These are phyloP conservation scores for Termitomyces sp. DNA, from an alignment of 768 basidiomycete genomes.

Conservation along the genomic window DNA sequence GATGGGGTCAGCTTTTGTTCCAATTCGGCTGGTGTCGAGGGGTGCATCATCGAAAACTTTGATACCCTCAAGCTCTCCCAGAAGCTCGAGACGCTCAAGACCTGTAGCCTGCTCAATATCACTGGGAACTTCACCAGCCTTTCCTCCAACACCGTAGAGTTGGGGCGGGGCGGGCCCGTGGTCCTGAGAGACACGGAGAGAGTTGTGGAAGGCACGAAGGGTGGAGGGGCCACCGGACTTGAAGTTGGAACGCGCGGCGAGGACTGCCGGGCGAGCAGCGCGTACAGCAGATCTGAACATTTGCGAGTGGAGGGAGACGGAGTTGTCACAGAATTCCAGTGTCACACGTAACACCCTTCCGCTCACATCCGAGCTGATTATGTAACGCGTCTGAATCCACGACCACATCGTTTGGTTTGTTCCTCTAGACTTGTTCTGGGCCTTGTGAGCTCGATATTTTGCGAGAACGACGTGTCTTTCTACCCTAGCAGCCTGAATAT, in stretches of 20 bases:
- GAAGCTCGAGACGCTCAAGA: conserved; percentile 90
- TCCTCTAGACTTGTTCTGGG: background rate
- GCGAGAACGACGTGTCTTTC: conserved; percentile 3
- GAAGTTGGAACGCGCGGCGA: conserved; percentile 31
- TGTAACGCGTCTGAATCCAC: conserved; percentile 1
- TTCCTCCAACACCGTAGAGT: conserved; percentile 67
- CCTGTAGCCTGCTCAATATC: conserved; percentile 92
- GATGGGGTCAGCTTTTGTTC: conserved; percentile 84
- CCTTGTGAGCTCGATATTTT: background rate
- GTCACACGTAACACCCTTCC: conserved; percentile 22
- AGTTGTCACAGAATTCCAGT: conserved; percentile 10
- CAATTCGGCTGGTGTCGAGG: conserved; percentile 78
- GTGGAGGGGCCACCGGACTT: conserved; percentile 24
- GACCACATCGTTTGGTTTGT: no score
- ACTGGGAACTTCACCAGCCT: conserved; percentile 71
- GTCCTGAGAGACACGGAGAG: conserved; percentile 48
- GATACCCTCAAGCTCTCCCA: conserved; percentile 83
- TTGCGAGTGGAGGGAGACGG: conserved; percentile 18
- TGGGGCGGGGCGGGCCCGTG: conserved; percentile 51
- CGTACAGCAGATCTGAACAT: conserved; percentile 43
- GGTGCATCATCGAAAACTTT: conserved; percentile 88
- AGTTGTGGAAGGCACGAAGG: conserved; percentile 55
- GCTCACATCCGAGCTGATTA: conserved; percentile 24
- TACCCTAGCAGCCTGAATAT: background rate
- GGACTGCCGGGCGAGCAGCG: conserved; percentile 36